Evolutionary conservation across 139 green algal species (phyloP).

Genomic region (Volvox reticuliferus): DNA sequence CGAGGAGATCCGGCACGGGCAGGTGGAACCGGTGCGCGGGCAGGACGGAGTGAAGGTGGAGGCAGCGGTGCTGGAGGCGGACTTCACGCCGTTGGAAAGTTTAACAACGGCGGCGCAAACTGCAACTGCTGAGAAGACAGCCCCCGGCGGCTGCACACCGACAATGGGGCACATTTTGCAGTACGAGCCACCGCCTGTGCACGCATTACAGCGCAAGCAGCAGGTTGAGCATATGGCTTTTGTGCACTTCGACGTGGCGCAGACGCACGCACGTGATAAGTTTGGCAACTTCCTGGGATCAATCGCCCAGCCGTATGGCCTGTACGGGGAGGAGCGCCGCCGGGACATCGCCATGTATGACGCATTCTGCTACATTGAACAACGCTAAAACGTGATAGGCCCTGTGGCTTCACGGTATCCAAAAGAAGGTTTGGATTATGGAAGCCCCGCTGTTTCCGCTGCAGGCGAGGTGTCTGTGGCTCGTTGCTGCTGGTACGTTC

Average conservation of each 20-base stretch:
- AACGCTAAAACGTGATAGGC: not conserved
- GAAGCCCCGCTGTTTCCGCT: no score
- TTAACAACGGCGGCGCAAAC: not conserved
- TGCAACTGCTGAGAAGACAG: not conserved
- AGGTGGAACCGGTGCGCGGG: not conserved
- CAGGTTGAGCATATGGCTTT: conserved; percentile 19
- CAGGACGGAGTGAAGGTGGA: not conserved
- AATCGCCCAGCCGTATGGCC: conserved; percentile 16
- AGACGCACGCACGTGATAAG: conserved; percentile 8
- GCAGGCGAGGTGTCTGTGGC: no score
- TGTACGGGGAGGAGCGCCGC: conserved; percentile 23
- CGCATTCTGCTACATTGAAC: conserved; percentile 3
- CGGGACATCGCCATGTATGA: conserved; percentile 17
- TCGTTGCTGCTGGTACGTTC: no score
- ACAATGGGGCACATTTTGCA: not conserved
- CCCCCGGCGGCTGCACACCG: not conserved
- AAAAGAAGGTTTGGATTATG: no score
- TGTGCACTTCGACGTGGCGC: conserved; percentile 36
- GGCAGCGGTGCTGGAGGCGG: not conserved
- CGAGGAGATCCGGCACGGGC: not conserved
- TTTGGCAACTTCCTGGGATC: conserved; percentile 24
- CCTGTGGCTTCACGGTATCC: no score
- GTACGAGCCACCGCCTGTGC: not conserved
- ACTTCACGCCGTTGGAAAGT: not conserved
- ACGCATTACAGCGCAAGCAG: not conserved